Conservation (phyloP, 2,329 filamentous ascomycete species). For the Penicillium sp. region DNA sequence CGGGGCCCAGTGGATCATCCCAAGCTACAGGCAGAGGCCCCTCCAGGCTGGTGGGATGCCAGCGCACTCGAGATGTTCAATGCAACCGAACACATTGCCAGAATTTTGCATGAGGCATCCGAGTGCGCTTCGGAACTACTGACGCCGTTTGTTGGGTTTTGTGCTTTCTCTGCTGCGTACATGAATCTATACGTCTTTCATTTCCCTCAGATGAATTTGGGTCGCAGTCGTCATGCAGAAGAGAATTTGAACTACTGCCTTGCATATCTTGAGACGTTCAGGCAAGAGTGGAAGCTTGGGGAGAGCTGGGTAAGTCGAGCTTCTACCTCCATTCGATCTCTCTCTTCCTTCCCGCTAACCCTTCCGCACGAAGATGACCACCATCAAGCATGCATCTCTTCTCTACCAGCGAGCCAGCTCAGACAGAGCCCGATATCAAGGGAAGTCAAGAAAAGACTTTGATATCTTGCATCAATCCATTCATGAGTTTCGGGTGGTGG, state of each 20-base stretch:
- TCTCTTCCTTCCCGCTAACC: neutral
- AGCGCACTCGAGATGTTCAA: conserved; percentile 41
- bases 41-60: conserved; percentile 45
- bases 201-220: conserved; percentile 48
- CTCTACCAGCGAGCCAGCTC: conserved; percentile 19
- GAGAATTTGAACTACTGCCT: conserved; percentile 13
- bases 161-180: conserved; percentile 48
- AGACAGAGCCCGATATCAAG: conserved; percentile 16
- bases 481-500: conserved; percentile 18
- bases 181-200: conserved; percentile 45
- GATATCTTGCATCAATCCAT: conserved; percentile 19
- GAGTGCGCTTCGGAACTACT: conserved; percentile 40
- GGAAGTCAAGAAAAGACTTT: conserved; percentile 20
- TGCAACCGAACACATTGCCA: conserved; percentile 39
- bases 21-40: conserved; percentile 41
- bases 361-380: conserved; percentile 9
- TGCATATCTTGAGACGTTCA: conserved; percentile 17
- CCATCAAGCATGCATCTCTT: conserved; percentile 17
- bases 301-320: conserved; percentile 15
- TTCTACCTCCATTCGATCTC: neutral
- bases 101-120: conserved; percentile 40
- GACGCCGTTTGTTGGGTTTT: conserved; percentile 51
- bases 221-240: conserved; percentile 26
- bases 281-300: conserved; percentile 17
- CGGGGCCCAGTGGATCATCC: conserved; percentile 46